Evolutionary conservation across 768 basidiomycete genomes (phyloP), one percentile per base, ranked within the genome.

Genomic region (Fomitopsis serialis): DNA sequence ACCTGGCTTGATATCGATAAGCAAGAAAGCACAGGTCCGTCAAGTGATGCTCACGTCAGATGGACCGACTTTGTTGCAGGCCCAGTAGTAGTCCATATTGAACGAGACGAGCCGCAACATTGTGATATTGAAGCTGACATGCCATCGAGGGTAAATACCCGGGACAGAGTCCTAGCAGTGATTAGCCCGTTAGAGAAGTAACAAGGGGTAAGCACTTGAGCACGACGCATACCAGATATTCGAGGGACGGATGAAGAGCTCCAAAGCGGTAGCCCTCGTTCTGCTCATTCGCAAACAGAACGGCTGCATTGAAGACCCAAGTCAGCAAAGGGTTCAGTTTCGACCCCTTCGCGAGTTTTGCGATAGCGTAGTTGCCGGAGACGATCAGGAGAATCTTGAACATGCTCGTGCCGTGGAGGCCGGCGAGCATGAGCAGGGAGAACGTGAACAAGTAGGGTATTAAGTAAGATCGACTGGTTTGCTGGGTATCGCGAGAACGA

Each of bases 71-170:
- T 66, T 59, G 12, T 67, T 73, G 59, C 74, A 81, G 4, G 90
- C 81, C 95, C 95, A 98, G 61, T 91, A 82, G 63, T 87, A 87
- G 65, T 99, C 97, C 82, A 96, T 83, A 56, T 84, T 88, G 73
- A 93, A 99, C 0, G 94, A 95, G 6, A 99, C 77, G 13, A 98
- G 77, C 29, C 96, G 82, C 40, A 98, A 77, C 88, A 95, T 95
- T 2, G 94, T 93, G 60, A 98, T 93, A 67, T 98, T 98, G 76
- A 96, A 98, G 60, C 74, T 81, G 61, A 98, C 77, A 59, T 98
- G 82, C 97, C 97, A 99, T 19, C 93, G 78, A 11, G 94, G 89
- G 56, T 95, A 87, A 17, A 90, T 71, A 6, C 97, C 97, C 65
- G 78, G 72, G 59, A 77, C 78, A 0, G 61, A 55, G 61, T 91